Evolutionary conservation across 306 rosid genomes (phyloP).

Genomic region (Betula pendula): DNA sequence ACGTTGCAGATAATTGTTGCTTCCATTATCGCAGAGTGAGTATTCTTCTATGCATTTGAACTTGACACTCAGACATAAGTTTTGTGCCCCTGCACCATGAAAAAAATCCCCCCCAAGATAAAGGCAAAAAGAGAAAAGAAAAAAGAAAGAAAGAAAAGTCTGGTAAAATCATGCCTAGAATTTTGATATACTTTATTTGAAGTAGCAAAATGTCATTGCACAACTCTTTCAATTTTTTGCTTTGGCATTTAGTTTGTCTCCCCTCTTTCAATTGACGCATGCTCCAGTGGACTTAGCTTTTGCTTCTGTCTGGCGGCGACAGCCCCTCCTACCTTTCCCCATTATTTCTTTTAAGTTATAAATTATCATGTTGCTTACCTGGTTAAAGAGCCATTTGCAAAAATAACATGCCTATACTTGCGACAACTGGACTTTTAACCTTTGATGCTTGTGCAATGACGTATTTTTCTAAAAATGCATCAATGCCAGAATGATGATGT

Average conservation of each 20-base stretch:
- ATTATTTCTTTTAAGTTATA: background rate
- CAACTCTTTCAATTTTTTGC: background rate
- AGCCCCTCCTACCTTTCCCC: too few relatives aligned
- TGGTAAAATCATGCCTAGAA: background rate
- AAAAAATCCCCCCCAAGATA: too few relatives aligned
- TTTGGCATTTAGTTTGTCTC: background rate
- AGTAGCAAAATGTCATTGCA: background rate
- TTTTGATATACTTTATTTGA: too few relatives aligned
- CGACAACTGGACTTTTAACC: background rate
- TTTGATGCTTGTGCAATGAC: background rate
- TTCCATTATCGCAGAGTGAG: conserved; percentile 88
- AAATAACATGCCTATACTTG: background rate
- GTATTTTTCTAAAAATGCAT: background rate
- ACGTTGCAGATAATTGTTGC: conserved; percentile 82
- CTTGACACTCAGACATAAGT: too few relatives aligned
- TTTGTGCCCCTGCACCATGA: too few relatives aligned
- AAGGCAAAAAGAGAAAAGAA: too few relatives aligned
- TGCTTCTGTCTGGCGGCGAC: background rate
- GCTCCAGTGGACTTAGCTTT: background rate
- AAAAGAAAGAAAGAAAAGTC: background rate
- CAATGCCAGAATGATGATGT: background rate
- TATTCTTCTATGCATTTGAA: conserved; percentile 26
- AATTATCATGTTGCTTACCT: background rate
- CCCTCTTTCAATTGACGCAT: background rate
- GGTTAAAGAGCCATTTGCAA: background rate